phyloP scores from a whole-genome alignment of 768 basidiomycete species.

The Fomitopsis serialis region DNA sequence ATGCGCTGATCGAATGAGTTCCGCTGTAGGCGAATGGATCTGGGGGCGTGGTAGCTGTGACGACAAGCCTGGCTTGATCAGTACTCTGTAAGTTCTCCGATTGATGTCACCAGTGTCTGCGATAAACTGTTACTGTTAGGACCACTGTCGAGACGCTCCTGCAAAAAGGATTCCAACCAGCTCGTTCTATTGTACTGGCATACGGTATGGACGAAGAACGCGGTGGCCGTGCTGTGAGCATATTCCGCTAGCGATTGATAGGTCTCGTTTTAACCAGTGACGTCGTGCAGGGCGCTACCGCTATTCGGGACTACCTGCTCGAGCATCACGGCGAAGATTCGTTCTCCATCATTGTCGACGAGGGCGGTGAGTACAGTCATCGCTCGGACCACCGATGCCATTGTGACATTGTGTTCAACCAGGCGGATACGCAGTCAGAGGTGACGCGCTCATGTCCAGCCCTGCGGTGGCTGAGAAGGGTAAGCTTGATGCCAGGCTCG shows the following conservation, averaged over 20 bases:
- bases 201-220: slow-evolving; percentile 51
- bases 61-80: slow-evolving; percentile 30
- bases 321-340: slow-evolving; percentile 62
- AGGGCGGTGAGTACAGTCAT: slow-evolving; percentile 74
- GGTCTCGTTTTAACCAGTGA: neutral
- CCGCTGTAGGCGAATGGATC: slow-evolving; percentile 24
- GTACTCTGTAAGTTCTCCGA: slow-evolving; percentile 21
- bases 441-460: slow-evolving; percentile 49
- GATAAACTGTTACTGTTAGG: slow-evolving; percentile 10
- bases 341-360: slow-evolving; percentile 80
- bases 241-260: neutral
- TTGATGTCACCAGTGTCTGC: neutral
- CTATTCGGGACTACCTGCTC: slow-evolving; percentile 43
- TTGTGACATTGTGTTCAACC: slow-evolving; percentile 17
- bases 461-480: slow-evolving; percentile 77
- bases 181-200: slow-evolving; percentile 33
- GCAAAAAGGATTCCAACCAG: slow-evolving; percentile 39
- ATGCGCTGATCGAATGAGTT: neutral
- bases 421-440: slow-evolving; percentile 34
- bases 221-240: slow-evolving; percentile 19
- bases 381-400: slow-evolving; percentile 26
- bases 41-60: slow-evolving; percentile 32
- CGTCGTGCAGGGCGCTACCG: slow-evolving; percentile 48
- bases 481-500: slow-evolving; percentile 52
- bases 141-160: slow-evolving; percentile 43